A percentile compares a stretch with the other conserved stretches of the same genome.
Conservation (phyloP, 257 asterid genomes). For the Prunella vulgaris region DNA sequence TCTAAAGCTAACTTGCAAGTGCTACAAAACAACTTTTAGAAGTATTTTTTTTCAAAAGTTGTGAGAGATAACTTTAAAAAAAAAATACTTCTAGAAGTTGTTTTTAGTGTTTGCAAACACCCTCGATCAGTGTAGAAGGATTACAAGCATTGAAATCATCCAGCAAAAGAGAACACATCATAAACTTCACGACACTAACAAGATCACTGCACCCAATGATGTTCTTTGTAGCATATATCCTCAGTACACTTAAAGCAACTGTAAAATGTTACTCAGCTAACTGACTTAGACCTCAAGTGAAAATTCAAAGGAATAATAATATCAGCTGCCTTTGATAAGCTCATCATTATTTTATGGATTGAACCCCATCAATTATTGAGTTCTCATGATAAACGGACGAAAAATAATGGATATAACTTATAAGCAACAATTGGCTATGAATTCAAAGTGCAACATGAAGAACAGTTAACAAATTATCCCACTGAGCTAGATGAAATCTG, state of each 20-base stretch:
- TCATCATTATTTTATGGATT: background rate
- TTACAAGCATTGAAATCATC: background rate
- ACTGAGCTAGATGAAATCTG: background rate
- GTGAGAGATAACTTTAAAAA: no score
- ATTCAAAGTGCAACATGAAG: background rate
- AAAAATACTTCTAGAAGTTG: no score
- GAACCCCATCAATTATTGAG: background rate
- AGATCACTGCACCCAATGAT: no score
- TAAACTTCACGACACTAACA: no score
- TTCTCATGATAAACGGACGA: background rate
- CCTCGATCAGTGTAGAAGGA: no score
- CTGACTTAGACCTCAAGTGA: constrained; percentile 3
- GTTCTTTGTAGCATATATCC: background rate
- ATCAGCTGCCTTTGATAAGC: background rate
- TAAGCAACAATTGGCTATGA: no score
- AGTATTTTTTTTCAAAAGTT: no score
- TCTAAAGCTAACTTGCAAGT: no score
- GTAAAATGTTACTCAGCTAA: background rate
- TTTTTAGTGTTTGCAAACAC: no score
- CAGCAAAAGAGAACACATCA: background rate
- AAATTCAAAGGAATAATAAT: background rate
- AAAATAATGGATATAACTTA: no score
- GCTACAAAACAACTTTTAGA: no score
- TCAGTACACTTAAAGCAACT: background rate
- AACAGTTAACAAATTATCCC: background rate